Evolutionary conservation across 345 rosid genomes (phyloP).

Genomic region (Conringia planisiliqua): DNA sequence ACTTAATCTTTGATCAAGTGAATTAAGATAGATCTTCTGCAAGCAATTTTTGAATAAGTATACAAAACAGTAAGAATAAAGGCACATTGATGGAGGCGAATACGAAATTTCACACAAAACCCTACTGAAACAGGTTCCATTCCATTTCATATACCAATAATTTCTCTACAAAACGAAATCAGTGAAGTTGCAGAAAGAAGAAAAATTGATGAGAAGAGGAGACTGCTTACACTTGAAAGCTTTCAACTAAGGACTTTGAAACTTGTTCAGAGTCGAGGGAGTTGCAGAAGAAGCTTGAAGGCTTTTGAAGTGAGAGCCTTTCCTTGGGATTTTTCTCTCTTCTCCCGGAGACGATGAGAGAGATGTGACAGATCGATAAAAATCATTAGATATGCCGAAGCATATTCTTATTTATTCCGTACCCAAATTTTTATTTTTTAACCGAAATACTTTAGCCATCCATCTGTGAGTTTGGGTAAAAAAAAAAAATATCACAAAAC

Average conservation of each 20-base stretch:
- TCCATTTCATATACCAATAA: not conserved
- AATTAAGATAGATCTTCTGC: not conserved
- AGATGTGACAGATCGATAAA: not conserved
- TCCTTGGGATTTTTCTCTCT: not conserved
- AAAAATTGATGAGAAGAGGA: not conserved
- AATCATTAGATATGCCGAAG: conserved; percentile 2
- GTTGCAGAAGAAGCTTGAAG: conserved; percentile 8
- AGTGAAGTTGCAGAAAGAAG: not conserved
- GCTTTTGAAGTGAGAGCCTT: not conserved
- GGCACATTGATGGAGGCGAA: not conserved
- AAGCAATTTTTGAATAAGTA: not conserved
- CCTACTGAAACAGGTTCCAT: not conserved
- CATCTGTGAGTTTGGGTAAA: not conserved
- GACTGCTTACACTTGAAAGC: not conserved
- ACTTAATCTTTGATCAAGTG: not conserved
- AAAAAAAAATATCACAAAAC: not conserved
- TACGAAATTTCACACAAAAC: not conserved
- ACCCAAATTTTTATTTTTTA: not conserved
- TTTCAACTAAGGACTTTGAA: not conserved
- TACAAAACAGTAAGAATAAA: not conserved
- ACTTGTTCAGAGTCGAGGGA: not conserved
- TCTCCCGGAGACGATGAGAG: not conserved
- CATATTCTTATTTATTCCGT: conserved; percentile 31
- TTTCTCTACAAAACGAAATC: too few relatives aligned
- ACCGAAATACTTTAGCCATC: not conserved